A percentile compares a stretch with the other conserved stretches of the same genome.
These are phyloP conservation scores for Yarrowia keelungensis DNA, from an alignment of 805 yeast genomes.

Conservation along the genomic window DNA sequence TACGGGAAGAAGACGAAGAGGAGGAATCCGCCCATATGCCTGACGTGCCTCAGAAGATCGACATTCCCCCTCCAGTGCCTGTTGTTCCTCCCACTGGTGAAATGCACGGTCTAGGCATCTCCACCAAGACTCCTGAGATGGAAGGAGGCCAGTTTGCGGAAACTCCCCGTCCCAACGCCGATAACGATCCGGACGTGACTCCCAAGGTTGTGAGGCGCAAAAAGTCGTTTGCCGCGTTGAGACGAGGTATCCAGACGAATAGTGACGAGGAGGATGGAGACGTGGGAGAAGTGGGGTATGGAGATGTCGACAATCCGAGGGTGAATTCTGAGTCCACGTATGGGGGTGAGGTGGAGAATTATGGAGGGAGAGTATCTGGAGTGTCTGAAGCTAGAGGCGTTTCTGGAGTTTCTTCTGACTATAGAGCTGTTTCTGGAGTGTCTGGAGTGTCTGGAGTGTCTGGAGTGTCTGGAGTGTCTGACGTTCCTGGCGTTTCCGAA, in stretches of 20 bases:
- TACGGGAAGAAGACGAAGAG: conserved; percentile 12
- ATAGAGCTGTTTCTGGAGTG: background rate
- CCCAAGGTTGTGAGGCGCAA: conserved; percentile 28
- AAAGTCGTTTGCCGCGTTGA: conserved; percentile 33
- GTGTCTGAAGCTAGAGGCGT: background rate
- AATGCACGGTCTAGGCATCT: conserved; percentile 14
- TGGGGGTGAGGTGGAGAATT: background rate
- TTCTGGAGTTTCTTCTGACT: background rate
- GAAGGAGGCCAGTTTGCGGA: background rate
- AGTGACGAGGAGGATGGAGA: conserved; percentile 42
- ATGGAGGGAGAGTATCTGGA: background rate
- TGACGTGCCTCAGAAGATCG: conserved; percentile 1
- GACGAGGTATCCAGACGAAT: conserved; percentile 44
- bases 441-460: background rate
- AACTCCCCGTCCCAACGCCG: background rate
- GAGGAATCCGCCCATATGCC: background rate
- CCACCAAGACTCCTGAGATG: conserved; percentile 9
- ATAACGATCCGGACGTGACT: conserved; percentile 11
- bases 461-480: background rate
- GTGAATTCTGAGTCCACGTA: background rate
- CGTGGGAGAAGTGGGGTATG: conserved; percentile 3
- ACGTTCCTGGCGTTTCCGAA: background rate
- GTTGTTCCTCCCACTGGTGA: conserved; percentile 22
- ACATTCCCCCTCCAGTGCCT: conserved; percentile 17
- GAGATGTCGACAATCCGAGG: background rate